These are phyloP conservation scores for Oenanthe sinensis DNA, from an alignment of 129 eudicot species.

Conservation along the genomic window DNA sequence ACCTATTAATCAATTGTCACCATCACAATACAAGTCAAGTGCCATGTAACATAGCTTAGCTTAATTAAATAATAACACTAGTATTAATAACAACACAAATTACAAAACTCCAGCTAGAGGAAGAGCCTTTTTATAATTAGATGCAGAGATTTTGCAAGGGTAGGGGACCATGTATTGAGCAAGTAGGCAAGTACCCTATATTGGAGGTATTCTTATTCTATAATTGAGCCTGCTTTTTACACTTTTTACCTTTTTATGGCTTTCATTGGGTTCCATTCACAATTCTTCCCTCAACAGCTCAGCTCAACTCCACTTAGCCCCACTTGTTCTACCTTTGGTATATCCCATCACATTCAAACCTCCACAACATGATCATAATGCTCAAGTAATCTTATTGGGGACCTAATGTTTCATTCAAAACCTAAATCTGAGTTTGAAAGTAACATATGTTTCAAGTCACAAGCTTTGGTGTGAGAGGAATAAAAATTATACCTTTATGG, in stretches of 20 bases:
- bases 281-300: slow-evolving; percentile 5
- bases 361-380: slow-evolving; percentile 9
- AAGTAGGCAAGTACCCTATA: slow-evolving; percentile 38
- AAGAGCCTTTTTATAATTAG: slow-evolving; percentile 22
- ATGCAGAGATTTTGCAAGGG: slow-evolving; percentile 44
- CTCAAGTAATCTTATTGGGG: slow-evolving; percentile 13
- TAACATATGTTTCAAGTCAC: slow-evolving; percentile 4
- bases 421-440: slow-evolving; percentile 14
- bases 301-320: slow-evolving; percentile 12
- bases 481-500: neutral
- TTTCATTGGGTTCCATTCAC: slow-evolving; percentile 15
- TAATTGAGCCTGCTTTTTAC: slow-evolving; percentile 22
- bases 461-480: neutral
- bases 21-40: slow-evolving; percentile 43
- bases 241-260: slow-evolving; percentile 10
- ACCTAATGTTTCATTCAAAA: slow-evolving; percentile 18
- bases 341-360: slow-evolving; percentile 6
- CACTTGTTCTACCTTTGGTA: slow-evolving; percentile 12
- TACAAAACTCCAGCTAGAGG: slow-evolving; percentile 7
- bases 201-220: slow-evolving; percentile 29
- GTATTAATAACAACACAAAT: neutral
- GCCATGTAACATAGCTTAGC: neutral
- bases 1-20: slow-evolving; percentile 60
- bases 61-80: neutral
- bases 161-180: slow-evolving; percentile 52